Evolutionary conservation across 1,284 basidiomycete genomes (phyloP), one percentile per base, ranked within the genome.

Genomic region (Tilletia caries): DNA sequence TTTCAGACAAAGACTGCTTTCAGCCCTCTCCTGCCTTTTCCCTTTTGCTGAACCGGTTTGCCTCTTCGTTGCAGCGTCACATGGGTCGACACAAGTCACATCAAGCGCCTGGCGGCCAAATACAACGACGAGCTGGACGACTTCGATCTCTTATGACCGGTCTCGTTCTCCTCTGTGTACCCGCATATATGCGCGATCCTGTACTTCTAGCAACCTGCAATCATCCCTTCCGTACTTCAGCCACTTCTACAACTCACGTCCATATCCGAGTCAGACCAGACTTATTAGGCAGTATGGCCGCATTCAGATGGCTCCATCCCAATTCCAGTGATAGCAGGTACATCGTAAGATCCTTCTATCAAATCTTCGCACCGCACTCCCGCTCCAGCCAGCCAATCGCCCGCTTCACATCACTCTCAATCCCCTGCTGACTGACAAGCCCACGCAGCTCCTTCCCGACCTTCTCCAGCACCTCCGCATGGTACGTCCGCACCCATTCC

Each of bases 41-140:
- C 3, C 32, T 62, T 29, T 18, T 12, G 18, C 54, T 62, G 32
- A 62, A 3, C 29, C 58, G 2, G 2, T 50, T 3, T 41, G 29
- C 13, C 25, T 1, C 72, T 15, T 20, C 58, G 32, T 6, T n/a
- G 15, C 32, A 73, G 72, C 85, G 93, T 98, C 64, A 98, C 96
- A 25, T 99, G 96, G 96, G 94, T 98, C 20, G 95, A 98, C 84
- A 95, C 93, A 29, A 94, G 91, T 76, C 96, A 95, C 84, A 88
- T 98, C 84, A 98, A 96, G 89, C 88, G 95, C 73, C 95, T 92
- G 0, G 90, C 98, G 82, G 92, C 95, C 90, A 86, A 88, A 74
- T 98, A 98, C 87, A 98, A 98, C 84, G 95, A 96, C 85, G 92
- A 97, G 70, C 68, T 81, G 70, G 81, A 82, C 70, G 81, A 82